A percentile compares a stretch with the other conserved stretches of the same genome.
Evolutionary conservation across 805 yeast genomes (phyloP).

Genomic region (Monosporozyma aquatica): DNA sequence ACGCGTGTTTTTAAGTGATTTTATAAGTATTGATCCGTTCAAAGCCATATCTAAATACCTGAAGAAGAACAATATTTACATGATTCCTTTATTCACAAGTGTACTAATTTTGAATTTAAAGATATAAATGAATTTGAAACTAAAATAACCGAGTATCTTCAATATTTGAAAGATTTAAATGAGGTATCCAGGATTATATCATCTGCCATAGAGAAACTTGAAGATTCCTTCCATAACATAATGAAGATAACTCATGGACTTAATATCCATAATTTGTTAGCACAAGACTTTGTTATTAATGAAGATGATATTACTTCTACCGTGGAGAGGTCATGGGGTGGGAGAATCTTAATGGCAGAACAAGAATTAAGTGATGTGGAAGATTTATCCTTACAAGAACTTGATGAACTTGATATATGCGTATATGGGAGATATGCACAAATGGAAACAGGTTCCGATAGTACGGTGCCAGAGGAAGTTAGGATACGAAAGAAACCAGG

Average conservation of each 20-base stretch:
- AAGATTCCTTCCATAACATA: slow-evolving; percentile 7
- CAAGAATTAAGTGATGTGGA: slow-evolving; percentile 29
- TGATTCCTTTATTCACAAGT: slow-evolving; percentile 12
- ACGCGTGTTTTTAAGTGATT: slow-evolving; percentile 15
- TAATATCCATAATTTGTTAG: slow-evolving; percentile 10
- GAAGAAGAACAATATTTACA: neutral
- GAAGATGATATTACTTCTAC: slow-evolving; percentile 14
- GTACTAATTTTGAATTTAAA: slow-evolving; percentile 7
- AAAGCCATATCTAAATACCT: slow-evolving; percentile 16
- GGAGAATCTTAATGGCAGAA: slow-evolving; percentile 22
- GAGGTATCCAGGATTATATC: slow-evolving; percentile 11
- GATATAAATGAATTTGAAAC: slow-evolving; percentile 6
- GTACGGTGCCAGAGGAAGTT: neutral
- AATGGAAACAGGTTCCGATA: no score
- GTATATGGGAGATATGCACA: no score
- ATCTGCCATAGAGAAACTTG: slow-evolving; percentile 11
- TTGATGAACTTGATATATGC: no score
- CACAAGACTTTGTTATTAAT: slow-evolving; percentile 24
- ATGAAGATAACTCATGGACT: slow-evolving; percentile 7
- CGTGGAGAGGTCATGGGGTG: slow-evolving; percentile 24
- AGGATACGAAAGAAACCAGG: neutral
- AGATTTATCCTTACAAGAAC: slow-evolving; percentile 8
- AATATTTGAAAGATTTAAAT: slow-evolving; percentile 7
- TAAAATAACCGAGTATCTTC: slow-evolving; percentile 12
- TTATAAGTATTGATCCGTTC: slow-evolving; percentile 22